These are phyloP conservation scores for Salix suchowensis DNA, from an alignment of 345 rosid genomes.

Conservation along the genomic window DNA sequence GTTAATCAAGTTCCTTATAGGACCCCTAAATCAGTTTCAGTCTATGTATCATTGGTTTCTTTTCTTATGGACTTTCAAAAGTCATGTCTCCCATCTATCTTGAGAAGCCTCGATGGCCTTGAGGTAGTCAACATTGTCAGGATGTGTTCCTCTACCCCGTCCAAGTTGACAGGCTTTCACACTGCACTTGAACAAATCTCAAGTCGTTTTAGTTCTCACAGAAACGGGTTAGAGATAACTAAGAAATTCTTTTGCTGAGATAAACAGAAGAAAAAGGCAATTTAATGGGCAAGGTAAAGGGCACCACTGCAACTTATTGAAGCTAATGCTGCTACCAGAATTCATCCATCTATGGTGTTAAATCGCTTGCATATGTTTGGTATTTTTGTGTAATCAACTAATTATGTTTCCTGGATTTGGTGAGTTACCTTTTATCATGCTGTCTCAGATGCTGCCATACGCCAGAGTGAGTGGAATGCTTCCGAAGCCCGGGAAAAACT, in stretches of 20 bases:
- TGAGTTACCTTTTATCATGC: neutral
- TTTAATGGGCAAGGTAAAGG: neutral
- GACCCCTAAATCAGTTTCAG: neutral
- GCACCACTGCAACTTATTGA: neutral
- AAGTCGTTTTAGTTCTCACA: neutral
- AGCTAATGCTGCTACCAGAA: neutral
- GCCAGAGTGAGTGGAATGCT: slow-evolving; percentile 63
- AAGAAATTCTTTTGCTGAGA: neutral
- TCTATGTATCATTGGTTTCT: neutral
- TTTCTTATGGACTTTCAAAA: neutral
- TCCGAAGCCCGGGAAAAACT: slow-evolving; percentile 54
- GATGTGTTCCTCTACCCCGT: neutral
- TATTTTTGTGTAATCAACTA: neutral
- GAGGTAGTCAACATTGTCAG: neutral
- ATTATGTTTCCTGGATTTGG: neutral
- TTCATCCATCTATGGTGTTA: neutral
- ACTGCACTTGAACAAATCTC: neutral
- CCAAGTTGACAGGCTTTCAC: neutral
- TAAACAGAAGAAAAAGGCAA: neutral
- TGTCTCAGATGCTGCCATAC: slow-evolving; percentile 48
- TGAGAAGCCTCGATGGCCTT: neutral
- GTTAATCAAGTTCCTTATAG: no score
- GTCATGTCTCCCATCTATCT: neutral
- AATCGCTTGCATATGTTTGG: neutral
- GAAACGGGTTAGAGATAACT: neutral